Percentiles rank a stretch among this genome's conserved stretches.
Evolutionary conservation across 2,329 filamentous ascomycete species (phyloP).

Genomic region (Alternaria novae-zelandiae): DNA sequence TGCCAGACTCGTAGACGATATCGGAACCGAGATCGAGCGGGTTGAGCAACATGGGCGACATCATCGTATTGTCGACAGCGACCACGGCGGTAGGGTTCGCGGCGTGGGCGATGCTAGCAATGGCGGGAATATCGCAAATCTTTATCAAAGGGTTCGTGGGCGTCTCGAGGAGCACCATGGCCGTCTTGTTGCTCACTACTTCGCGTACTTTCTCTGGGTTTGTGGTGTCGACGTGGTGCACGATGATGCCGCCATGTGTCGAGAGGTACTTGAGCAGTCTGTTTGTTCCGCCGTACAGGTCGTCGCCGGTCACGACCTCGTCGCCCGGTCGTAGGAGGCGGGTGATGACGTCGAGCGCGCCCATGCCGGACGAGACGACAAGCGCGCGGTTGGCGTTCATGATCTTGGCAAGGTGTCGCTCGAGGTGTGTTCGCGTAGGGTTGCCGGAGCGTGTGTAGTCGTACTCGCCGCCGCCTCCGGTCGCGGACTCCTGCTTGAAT

Average conservation of each 20-base stretch:
- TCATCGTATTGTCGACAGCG: conserved; percentile 98
- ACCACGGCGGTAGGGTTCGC: conserved; percentile 81
- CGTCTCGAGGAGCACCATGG: conserved; percentile 95
- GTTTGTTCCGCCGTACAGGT: conserved; percentile 95
- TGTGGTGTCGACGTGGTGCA: conserved; percentile 97
- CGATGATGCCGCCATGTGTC: conserved; percentile 86
- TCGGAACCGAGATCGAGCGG: conserved; percentile 94
- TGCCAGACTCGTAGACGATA: conserved; percentile 96
- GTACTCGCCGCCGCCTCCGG: conserved; percentile 83
- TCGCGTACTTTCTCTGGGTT: conserved; percentile 71
- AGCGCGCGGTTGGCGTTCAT: conserved; percentile 94
- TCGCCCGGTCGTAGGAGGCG: conserved; percentile 89
- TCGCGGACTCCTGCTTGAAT: conserved; percentile 89
- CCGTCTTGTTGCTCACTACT: conserved; percentile 78
- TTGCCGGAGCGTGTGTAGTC: conserved; percentile 99
- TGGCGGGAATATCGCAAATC: conserved; percentile 87
- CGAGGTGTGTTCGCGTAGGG: conserved; percentile 92
- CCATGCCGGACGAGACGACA: conserved; percentile 96
- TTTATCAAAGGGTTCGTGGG: conserved; percentile 99
- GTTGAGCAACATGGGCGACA: conserved; percentile 92
- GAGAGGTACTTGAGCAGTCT: conserved; percentile 90
- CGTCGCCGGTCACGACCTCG: conserved; percentile 95
- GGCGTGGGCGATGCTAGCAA: conserved; percentile 77
- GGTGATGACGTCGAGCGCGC: conserved; percentile 93
- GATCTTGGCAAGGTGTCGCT: conserved; percentile 97